Base-by-base conservation (phyloP, 495 filamentous ascomycete genomes). In the Pyrenula massariospora region DNA sequence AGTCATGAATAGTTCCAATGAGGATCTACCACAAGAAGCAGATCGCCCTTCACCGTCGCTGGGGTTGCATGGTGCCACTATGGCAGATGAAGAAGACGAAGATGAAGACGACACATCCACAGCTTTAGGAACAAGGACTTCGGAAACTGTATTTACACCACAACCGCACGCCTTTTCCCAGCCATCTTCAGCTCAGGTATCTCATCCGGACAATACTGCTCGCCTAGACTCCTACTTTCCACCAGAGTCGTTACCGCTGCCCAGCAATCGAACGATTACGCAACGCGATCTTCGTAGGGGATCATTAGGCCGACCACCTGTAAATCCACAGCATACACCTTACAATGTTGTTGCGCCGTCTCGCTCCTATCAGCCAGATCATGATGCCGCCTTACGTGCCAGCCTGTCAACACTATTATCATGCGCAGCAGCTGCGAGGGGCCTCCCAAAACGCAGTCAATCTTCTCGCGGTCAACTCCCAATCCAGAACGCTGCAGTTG, bases 391-490 rank as follows among this genome's bases (percentile, higher is more conserved):
- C 0, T 81, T 98, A 1, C 84, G 93, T 42, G 90, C 93, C 5
- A 94, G 88, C 56, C 76, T 98, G 2, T 95, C 91, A 5, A 98
- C 93, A 2, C 80, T 98, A n/a, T 81, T 98, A 2, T 95, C 90
- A 48, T 91, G 88, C 65, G 93, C 89, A 0, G 91, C 92, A 1
- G 91, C 90, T 2, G 92, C 89, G 1, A 80, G 93, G 22, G 84
- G 88, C 22, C 74, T 93, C 2, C 82, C 88, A 1, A 96, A 94
- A 64, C 63, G 75, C 20, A 72, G 79, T 2, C 61, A 71, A 23
- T 62, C 65, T 1, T 21, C 61, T 24, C 58, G 57, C 53, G 55
- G 60, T 10, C 57, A 31, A 24, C 15, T 10, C 25, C 10, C 50
- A 25, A 0, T 56, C 60, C 3, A 62, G 54, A 42, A 55, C 31